phyloP scores from a whole-genome alignment of 495 filamentous ascomycete species.

The Hypomontagnella submonticulosa region DNA sequence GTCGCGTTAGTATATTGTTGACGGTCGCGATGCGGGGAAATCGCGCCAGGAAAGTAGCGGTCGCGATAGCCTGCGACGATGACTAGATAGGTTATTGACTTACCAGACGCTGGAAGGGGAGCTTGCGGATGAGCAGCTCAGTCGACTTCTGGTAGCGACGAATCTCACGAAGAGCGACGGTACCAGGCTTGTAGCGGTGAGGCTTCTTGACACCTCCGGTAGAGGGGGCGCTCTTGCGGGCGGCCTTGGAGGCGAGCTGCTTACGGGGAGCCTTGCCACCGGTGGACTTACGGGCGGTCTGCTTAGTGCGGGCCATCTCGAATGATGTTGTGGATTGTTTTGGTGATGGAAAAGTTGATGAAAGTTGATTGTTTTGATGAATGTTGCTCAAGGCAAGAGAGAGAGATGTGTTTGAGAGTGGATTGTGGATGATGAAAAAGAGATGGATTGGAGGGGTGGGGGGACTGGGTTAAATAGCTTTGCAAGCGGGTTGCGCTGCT shows the following conservation, averaged over 20 bases:
- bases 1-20: slow-evolving; percentile 49
- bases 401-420: slow-evolving; percentile 47
- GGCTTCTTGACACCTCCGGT: slow-evolving; percentile 98
- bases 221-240: slow-evolving; percentile 66
- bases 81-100: slow-evolving; percentile 35
- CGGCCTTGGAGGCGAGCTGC: slow-evolving; percentile 77
- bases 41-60: slow-evolving; percentile 13
- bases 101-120: slow-evolving; percentile 99
- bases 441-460: slow-evolving; percentile 57
- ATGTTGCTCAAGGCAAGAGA: slow-evolving; percentile 55
- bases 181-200: slow-evolving; percentile 99
- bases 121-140: slow-evolving; percentile 99
- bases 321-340: slow-evolving; percentile 55
- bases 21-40: slow-evolving; percentile 18
- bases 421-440: slow-evolving; percentile 59
- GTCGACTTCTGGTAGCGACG: slow-evolving; percentile 99
- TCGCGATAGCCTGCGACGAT: background rate
- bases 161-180: slow-evolving; percentile 99
- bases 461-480: slow-evolving; percentile 60
- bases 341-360: slow-evolving; percentile 62
- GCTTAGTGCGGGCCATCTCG: slow-evolving; percentile 99
- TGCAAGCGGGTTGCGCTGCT: slow-evolving; percentile 36
- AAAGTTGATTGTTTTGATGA: slow-evolving; percentile 41
- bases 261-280: slow-evolving; percentile 99
- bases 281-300: slow-evolving; percentile 99